Base-by-base conservation (phyloP, 2,329 filamentous ascomycete species). In the Xylariales sp. region DNA sequence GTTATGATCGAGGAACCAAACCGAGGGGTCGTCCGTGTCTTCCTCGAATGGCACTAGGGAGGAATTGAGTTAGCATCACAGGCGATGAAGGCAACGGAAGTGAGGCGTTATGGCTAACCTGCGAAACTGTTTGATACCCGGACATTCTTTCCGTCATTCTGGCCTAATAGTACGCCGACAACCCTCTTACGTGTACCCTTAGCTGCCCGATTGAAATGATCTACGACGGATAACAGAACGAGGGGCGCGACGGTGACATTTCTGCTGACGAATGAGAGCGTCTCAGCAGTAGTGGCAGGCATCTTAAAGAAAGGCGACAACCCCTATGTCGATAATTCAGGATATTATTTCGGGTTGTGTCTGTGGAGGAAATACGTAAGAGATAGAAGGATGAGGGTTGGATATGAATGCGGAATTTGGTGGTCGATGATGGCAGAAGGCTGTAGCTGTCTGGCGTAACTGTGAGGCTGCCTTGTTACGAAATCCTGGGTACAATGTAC, bases 1-100 rank as follows among this genome's bases (percentile, higher is more conserved):
- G 87, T 98, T 98, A 87, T 99, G 96, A 81, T 99, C 96, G 72
- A 99, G 84, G 80, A 98, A 99, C 96, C 96, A 99, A 79, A 99
- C 96, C 43, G 95, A 97, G 3, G 95, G 95, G 80, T 99, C 94
- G 83, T 97, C 97, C 77, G 97, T 96, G 80, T 99, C 96, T 84
- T 99, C 96, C 82, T 99, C 96, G 78, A 99, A 99, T 0, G 96
- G 96, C 53, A 98, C 96, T 97, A 77, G 70, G 71, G 34, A 49
- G 28, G 23, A 14, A 43, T 14, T 3, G 14, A 43, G 46, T 69
- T 54, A 76, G 72, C 52, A 32, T 32, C 34, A 60, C 1, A 12
- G 52, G 34, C 23, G n/a, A 30, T 16, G 45, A 23, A 30, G 45
- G 46, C 32, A 43, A 48, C n/a, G 18, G 52, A 28, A 3, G 36